Conservation (phyloP, 805 yeast genomes). For the Kregervanrija delftensis region DNA sequence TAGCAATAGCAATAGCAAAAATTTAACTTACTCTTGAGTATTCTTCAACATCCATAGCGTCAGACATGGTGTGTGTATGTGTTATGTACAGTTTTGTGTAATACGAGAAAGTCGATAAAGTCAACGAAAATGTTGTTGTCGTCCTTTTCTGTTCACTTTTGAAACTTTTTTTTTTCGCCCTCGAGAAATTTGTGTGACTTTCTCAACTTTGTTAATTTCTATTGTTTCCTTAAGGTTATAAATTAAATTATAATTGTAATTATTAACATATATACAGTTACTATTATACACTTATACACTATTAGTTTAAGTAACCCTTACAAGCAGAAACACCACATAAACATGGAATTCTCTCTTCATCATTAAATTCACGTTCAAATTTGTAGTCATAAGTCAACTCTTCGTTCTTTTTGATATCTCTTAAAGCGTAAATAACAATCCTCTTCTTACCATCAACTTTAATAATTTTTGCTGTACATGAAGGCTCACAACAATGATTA, state of each 20-base stretch:
- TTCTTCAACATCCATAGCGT: conserved; percentile 57
- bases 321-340: conserved; percentile 94
- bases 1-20: background rate
- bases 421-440: conserved; percentile 87
- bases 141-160: too few relatives aligned
- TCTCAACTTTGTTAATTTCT: too few relatives aligned
- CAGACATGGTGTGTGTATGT: conserved; percentile 34
- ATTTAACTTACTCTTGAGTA: conserved; percentile 47
- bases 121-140: background rate
- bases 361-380: conserved; percentile 86
- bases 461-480: conserved; percentile 94
- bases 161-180: too few relatives aligned
- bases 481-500: conserved; percentile 96
- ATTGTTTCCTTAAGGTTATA: too few relatives aligned
- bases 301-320: conserved; percentile 78
- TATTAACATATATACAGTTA: background rate
- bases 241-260: too few relatives aligned
- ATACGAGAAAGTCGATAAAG: too few relatives aligned
- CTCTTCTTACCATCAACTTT: conserved; percentile 91
- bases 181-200: too few relatives aligned
- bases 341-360: conserved; percentile 82
- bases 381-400: conserved; percentile 95
- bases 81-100: too few relatives aligned
- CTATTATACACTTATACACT: background rate
- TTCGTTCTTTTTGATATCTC: conserved; percentile 82